A percentile compares a stretch with the other conserved stretches of the same genome.
These are phyloP conservation scores for Cyclotella choctawhatcheeana DNA, from an alignment of 108 stramenopile species.

Conservation along the genomic window DNA sequence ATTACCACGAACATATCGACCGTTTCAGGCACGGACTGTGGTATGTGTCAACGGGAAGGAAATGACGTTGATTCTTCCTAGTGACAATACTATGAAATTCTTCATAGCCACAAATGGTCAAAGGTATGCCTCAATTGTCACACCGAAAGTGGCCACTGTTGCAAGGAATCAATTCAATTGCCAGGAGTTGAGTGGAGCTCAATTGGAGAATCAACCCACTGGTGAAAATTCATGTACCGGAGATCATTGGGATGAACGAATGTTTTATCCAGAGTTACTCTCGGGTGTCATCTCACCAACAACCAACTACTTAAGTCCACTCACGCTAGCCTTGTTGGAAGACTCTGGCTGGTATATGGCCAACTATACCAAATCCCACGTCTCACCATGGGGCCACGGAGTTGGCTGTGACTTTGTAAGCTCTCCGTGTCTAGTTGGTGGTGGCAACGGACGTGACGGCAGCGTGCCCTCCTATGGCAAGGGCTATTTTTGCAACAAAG, in stretches of 20 bases:
- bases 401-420: slow-evolving; percentile 63
- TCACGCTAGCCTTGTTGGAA: slow-evolving; percentile 63
- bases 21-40: slow-evolving; percentile 25
- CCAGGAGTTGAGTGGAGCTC: slow-evolving; percentile 53
- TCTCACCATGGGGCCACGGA: slow-evolving; percentile 52
- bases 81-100: slow-evolving; percentile 20
- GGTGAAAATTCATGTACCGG: slow-evolving; percentile 50
- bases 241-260: slow-evolving; percentile 58
- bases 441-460: too few species aligned
- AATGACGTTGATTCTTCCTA: slow-evolving; percentile 14
- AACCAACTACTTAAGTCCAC: slow-evolving; percentile 48
- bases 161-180: slow-evolving; percentile 66
- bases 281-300: slow-evolving; percentile 48
- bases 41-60: slow-evolving; percentile 44
- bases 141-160: slow-evolving; percentile 57
- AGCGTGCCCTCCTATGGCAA: slow-evolving; percentile 40
- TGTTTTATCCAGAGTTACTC: slow-evolving; percentile 59
- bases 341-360: slow-evolving; percentile 63
- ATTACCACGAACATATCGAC: slow-evolving; percentile 43
- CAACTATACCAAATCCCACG: slow-evolving; percentile 46
- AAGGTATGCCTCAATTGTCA: slow-evolving; percentile 52
- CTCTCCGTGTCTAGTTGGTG: slow-evolving; percentile 50
- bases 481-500: slow-evolving; percentile 41
- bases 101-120: slow-evolving; percentile 42
- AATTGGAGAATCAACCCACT: slow-evolving; percentile 57